Evolutionary conservation across 768 basidiomycete species (phyloP), one percentile per base, ranked within the genome.

Genomic region (Saitozyma podzolica): DNA sequence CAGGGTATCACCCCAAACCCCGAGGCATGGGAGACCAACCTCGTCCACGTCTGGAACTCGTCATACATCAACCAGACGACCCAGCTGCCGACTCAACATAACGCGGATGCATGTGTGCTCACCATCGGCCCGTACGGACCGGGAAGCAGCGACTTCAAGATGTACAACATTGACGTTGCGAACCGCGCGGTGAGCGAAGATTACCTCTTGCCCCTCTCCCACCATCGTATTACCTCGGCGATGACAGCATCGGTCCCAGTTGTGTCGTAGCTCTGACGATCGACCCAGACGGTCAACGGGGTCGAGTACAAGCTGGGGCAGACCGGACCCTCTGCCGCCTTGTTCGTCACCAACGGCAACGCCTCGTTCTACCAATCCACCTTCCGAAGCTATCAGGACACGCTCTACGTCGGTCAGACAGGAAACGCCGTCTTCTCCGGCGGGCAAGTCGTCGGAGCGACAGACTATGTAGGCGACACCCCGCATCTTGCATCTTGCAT

Each of bases 351-450:
- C 0, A 85, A 87, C 64, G 83, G 86, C 3, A 88, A 88, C 59
- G 86, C 86, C 8, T 87, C 86, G 0, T 88, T 88, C 74, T 87
- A 86, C 65, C 85, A 84, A 0, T 86, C 85, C 65, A 81, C 84
- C 0, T 86, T 86, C 66, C 81, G 84, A 0, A 86, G 85, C 67
- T 87, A 82, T 63, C 86, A 88, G 70, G 86, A 87, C 67, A 88
- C 87, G 0, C 86, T 85, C 84, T 87, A 85, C 68, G 85, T 86
- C 0, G 87, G 87, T 0, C 78, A 81, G 2, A 86, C 83, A 54
- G 84, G 81, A 4, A 85, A 82, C 73, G 86, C 86, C 0, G 87
- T 85, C 73, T 85, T 84, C 9, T 82, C 84, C 6, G 87, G 87
- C 56, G 86, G 86, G 61, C 83, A 85, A 14, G 82, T 89, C 37